Evolutionary conservation across 2,329 filamentous ascomycete species (phyloP).

Genomic region (Trichoderma oligosporum): DNA sequence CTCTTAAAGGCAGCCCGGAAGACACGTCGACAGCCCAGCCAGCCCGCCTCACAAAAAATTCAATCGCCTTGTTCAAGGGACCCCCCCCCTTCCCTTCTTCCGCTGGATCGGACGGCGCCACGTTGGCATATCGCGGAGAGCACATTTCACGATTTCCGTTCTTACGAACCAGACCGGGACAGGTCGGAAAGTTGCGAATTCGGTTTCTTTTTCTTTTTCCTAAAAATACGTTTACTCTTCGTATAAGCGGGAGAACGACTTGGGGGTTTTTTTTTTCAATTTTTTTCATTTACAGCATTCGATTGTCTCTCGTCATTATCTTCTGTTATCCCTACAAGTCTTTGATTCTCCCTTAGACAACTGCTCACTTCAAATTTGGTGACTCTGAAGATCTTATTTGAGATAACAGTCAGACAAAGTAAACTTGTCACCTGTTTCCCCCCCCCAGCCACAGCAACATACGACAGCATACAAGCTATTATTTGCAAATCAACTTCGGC

Average conservation of each 20-base stretch:
- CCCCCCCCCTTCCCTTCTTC: conserved; percentile 7
- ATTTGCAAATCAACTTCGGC: not conserved
- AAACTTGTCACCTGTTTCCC: not conserved
- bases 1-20: not conserved
- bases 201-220: not conserved
- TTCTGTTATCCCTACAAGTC: not conserved
- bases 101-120: conserved; percentile 23
- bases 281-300: too few relatives aligned
- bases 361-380: not conserved
- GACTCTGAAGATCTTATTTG: not conserved
- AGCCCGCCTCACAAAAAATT: conserved; percentile 3
- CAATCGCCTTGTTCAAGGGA: conserved; percentile 11
- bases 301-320: too few relatives aligned
- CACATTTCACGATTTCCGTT: not conserved
- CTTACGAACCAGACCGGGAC: conserved; percentile 8
- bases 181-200: not conserved
- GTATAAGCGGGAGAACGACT: too few relatives aligned
- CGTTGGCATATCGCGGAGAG: conserved; percentile 17
- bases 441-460: conserved; percentile 20
- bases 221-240: too few relatives aligned
- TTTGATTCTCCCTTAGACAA: conserved; percentile 13
- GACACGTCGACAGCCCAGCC: conserved; percentile 16
- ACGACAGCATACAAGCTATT: not conserved
- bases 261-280: too few relatives aligned
- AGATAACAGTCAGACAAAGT: not conserved